Percentiles rank a stretch among this genome's conserved stretches.
Conservation (phyloP, 768 basidiomycete species). For the Lepiota brunneoincarnata region DNA sequence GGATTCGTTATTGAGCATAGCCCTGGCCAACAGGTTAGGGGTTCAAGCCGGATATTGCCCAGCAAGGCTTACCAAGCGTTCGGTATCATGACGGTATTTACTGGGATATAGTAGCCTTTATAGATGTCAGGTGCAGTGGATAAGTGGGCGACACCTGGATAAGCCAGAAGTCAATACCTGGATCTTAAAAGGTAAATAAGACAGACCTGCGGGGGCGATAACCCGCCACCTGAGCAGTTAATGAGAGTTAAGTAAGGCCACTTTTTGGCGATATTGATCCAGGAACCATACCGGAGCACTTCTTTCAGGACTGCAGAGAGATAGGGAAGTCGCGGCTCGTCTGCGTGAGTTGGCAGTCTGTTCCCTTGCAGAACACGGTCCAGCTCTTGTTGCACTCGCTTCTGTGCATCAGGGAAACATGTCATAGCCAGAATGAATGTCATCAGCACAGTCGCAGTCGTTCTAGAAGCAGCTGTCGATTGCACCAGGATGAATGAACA, state of each 20-base stretch:
- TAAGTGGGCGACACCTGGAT: constrained; percentile 29
- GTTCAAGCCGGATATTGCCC: too few relatives aligned
- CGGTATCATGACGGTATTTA: constrained; percentile 33
- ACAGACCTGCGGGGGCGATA: too few relatives aligned
- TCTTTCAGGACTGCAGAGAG: constrained; percentile 20
- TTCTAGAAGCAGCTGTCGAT: neutral
- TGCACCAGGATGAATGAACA: neutral
- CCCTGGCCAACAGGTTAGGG: constrained; percentile 18
- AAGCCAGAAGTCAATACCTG: neutral
- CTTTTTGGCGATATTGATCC: too few relatives aligned
- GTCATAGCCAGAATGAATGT: constrained; percentile 31
- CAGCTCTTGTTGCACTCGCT: constrained; percentile 9
- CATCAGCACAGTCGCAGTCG: constrained; percentile 19
- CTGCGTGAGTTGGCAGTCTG: constrained; percentile 15
- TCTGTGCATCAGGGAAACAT: constrained; percentile 8
- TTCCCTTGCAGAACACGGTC: constrained; percentile 14
- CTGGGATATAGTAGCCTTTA: constrained; percentile 42
- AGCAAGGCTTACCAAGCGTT: constrained; percentile 28
- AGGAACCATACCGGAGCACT: constrained; percentile 13
- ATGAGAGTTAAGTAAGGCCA: too few relatives aligned
- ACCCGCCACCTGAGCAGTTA: neutral
- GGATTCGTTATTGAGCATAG: constrained; percentile 30
- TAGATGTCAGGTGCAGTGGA: constrained; percentile 41
- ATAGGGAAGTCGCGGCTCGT: constrained; percentile 19
- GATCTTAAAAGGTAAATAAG: too few relatives aligned